Evolutionary conservation across 1,284 basidiomycete species (phyloP).

Genomic region (Austroboletus olivaceoglutinosus): DNA sequence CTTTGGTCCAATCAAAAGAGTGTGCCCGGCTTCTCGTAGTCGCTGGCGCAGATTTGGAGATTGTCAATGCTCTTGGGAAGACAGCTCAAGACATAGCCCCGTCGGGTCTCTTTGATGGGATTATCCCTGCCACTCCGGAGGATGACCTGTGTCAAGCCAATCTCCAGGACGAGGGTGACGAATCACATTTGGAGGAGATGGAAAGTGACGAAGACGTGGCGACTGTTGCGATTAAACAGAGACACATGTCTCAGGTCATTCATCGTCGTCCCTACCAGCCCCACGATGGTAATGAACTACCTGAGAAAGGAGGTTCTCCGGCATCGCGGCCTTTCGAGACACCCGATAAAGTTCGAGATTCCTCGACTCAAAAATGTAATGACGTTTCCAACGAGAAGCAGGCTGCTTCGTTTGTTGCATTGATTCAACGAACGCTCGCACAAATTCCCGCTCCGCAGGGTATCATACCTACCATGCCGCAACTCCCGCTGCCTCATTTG

Average conservation of each 20-base stretch:
- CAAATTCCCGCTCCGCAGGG: constrained; percentile 62
- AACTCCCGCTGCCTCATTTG: constrained; percentile 55
- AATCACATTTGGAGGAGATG: constrained; percentile 64
- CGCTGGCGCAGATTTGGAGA: constrained; percentile 77
- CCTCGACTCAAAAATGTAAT: constrained; percentile 10
- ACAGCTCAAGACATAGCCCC: constrained; percentile 77
- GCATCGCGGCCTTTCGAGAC: constrained; percentile 11
- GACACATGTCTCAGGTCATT: constrained; percentile 32
- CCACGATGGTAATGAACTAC: constrained; percentile 27
- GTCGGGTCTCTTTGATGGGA: constrained; percentile 54
- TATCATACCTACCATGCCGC: constrained; percentile 55
- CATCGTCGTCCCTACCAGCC: constrained; percentile 33
- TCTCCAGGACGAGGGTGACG: constrained; percentile 52
- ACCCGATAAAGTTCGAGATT: constrained; percentile 25
- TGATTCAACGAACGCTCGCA: constrained; percentile 72
- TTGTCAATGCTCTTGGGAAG: constrained; percentile 76
- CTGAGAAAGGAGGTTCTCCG: constrained; percentile 18
- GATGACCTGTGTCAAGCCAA: constrained; percentile 24
- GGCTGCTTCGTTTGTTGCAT: constrained; percentile 64
- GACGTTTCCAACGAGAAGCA: constrained; percentile 59
- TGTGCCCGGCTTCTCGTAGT: constrained; percentile 71
- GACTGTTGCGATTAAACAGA: constrained; percentile 30
- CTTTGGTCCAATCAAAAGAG: constrained; percentile 61
- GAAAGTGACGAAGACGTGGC: constrained; percentile 62
- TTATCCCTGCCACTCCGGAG: constrained; percentile 36